phyloP scores from a whole-genome alignment of 441 rosid genomes.

The Adansonia gregorii region DNA sequence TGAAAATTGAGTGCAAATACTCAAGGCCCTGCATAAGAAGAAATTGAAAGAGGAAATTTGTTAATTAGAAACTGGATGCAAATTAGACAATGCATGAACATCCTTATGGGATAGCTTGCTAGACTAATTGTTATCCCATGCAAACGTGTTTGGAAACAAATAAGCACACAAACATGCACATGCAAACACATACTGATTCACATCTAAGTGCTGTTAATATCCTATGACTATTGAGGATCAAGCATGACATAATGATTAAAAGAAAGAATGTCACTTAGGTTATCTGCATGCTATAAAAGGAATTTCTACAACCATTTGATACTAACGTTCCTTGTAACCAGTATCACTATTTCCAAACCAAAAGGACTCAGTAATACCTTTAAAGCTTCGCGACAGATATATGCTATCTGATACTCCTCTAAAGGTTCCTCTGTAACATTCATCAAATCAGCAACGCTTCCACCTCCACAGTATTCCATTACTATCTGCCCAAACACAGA shows the following conservation, averaged over 20 bases:
- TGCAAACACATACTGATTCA: not conserved
- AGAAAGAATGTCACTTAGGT: conserved; percentile 4
- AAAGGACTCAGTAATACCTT: conserved; percentile 58
- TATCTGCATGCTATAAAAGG: not conserved
- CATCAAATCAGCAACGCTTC: conserved; percentile 97
- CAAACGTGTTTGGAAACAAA: not conserved
- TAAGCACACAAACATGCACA: not conserved
- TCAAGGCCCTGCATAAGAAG: conserved; percentile 81
- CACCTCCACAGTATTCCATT: conserved; percentile 99
- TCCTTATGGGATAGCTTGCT: not conserved
- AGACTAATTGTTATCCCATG: not conserved
- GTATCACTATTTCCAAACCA: conserved; percentile 10
- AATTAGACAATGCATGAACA: not conserved
- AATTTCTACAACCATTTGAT: conserved; percentile 1
- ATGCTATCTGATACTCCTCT: conserved; percentile 97
- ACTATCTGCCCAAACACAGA: conserved; percentile 79
- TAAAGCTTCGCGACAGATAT: conserved; percentile 89
- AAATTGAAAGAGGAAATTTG: not conserved
- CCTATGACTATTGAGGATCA: not conserved
- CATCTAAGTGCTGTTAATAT: conserved; percentile 1
- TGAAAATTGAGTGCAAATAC: conserved; percentile 94
- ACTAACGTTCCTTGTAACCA: conserved; percentile 13
- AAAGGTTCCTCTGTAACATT: conserved; percentile 84
- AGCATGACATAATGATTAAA: not conserved
- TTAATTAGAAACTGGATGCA: conserved; percentile 6